Conservation (phyloP, 139 green algal species). For the Chlamydomonas schloesseri region DNA sequence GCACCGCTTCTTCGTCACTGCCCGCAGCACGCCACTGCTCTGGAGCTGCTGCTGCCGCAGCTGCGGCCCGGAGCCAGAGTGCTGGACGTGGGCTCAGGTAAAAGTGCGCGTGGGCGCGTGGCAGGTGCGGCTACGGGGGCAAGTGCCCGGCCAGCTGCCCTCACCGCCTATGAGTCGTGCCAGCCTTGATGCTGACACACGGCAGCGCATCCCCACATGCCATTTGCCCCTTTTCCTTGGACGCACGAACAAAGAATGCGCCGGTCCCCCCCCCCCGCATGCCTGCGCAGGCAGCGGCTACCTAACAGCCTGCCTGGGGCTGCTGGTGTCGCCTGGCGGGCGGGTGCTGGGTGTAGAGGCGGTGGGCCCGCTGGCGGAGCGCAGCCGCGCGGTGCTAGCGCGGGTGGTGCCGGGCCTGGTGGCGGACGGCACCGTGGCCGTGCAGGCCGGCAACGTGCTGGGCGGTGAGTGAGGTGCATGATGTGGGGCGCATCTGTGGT, state of each 20-base stretch:
- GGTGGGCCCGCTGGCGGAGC: slow-evolving; percentile 36
- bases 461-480: slow-evolving; percentile 18
- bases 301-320: slow-evolving; percentile 83
- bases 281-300: slow-evolving; percentile 72
- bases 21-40: slow-evolving; percentile 83
- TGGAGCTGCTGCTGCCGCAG: slow-evolving; percentile 84
- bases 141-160: too few relatives aligned
- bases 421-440: slow-evolving; percentile 3
- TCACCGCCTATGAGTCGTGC: too few relatives aligned
- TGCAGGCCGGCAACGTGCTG: slow-evolving; percentile 53
- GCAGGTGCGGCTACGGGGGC: too few relatives aligned
- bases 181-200: too few relatives aligned
- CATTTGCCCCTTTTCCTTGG: too few relatives aligned
- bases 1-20: too few relatives aligned
- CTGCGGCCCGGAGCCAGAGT: slow-evolving; percentile 72
- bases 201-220: too few relatives aligned
- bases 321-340: slow-evolving; percentile 72
- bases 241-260: too few relatives aligned
- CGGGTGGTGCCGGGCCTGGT: slow-evolving; percentile 49
- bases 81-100: slow-evolving; percentile 92
- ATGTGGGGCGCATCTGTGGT: neutral
- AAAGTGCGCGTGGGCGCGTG: too few relatives aligned
- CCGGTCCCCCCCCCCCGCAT: too few relatives aligned
- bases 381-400: slow-evolving; percentile 43
- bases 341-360: slow-evolving; percentile 79